These are phyloP conservation scores for Gossypium thurberi DNA, from an alignment of 345 rosid species.

Conservation along the genomic window DNA sequence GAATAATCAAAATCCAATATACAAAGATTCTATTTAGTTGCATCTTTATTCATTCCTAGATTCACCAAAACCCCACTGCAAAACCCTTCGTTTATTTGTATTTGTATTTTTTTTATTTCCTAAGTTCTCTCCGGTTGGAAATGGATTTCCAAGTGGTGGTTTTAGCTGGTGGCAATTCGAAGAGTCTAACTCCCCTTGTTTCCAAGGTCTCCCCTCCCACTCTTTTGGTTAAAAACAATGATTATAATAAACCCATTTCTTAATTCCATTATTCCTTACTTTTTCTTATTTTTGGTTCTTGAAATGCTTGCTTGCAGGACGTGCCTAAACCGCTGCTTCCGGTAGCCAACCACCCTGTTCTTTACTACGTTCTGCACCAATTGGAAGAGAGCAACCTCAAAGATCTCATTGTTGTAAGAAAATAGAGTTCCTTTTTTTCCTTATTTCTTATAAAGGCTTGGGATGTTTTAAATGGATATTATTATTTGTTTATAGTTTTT, in stretches of 20 bases:
- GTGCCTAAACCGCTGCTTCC: slow-evolving; percentile 90
- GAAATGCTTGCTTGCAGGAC: slow-evolving; percentile 43
- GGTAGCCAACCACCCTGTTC: slow-evolving; percentile 86
- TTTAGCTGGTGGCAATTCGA: slow-evolving; percentile 80
- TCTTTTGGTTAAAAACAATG: too few species aligned
- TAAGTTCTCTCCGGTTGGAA: neutral
- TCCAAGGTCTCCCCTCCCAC: slow-evolving; percentile 46
- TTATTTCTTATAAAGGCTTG: neutral
- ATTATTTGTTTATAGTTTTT: neutral
- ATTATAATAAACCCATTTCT: neutral
- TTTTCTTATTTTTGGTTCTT: too few species aligned
- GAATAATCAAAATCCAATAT: too few species aligned
- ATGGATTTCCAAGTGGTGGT: slow-evolving; percentile 97
- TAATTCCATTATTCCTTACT: too few species aligned
- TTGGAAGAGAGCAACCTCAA: slow-evolving; percentile 73
- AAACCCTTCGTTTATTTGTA: neutral
- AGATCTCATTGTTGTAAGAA: slow-evolving; percentile 77
- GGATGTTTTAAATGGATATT: neutral
- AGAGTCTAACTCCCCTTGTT: slow-evolving; percentile 70
- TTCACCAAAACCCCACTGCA: slow-evolving; percentile 1
- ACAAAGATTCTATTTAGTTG: too few species aligned
- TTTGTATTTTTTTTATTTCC: too few species aligned
- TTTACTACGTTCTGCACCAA: slow-evolving; percentile 75
- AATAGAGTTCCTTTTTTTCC: neutral
- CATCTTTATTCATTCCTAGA: neutral